Percentiles rank a stretch among this genome's conserved stretches.
Conservation (phyloP, 1,284 basidiomycete genomes). For the Tilletiopsis washingtonensis region DNA sequence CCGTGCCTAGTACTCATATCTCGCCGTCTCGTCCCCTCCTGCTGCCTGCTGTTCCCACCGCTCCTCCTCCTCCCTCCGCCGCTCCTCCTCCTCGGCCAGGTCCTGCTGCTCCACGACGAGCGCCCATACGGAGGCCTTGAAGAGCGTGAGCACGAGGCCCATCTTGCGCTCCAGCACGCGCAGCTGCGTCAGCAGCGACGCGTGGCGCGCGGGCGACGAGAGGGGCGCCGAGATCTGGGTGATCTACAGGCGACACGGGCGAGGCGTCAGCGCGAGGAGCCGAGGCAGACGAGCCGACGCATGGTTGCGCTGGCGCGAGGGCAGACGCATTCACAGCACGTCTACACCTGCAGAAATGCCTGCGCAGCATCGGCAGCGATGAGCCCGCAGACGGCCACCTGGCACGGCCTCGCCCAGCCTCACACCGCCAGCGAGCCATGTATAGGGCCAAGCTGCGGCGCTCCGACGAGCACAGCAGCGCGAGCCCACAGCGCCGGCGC, state of each 20-base stretch:
- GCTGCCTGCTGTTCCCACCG: too few relatives aligned
- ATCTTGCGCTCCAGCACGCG: constrained; percentile 84
- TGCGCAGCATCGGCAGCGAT: too few relatives aligned
- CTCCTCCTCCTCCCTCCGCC: neutral
- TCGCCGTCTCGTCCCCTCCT: too few relatives aligned
- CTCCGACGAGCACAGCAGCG: too few relatives aligned
- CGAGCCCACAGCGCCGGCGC: too few relatives aligned
- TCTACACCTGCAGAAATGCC: too few relatives aligned
- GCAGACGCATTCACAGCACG: neutral
- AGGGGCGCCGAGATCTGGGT: constrained; percentile 46
- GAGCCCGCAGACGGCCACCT: too few relatives aligned
- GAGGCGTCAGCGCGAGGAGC: constrained; percentile 55
- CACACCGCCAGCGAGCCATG: too few relatives aligned
- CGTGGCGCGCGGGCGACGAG: constrained; percentile 60
- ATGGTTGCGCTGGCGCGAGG: neutral
- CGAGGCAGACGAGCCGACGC: constrained; percentile 54
- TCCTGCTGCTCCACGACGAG: constrained; percentile 76
- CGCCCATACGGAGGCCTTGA: constrained; percentile 90
- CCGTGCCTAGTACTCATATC: too few relatives aligned
- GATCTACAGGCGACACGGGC: too few relatives aligned
- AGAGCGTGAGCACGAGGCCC: constrained; percentile 66
- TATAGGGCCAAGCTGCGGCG: too few relatives aligned
- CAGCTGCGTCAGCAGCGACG: constrained; percentile 67
- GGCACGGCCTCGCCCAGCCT: too few relatives aligned
- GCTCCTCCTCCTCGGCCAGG: constrained; percentile 48